Evolutionary conservation across 306 rosid genomes (phyloP).

Genomic region (Lathyrus oleraceus): DNA sequence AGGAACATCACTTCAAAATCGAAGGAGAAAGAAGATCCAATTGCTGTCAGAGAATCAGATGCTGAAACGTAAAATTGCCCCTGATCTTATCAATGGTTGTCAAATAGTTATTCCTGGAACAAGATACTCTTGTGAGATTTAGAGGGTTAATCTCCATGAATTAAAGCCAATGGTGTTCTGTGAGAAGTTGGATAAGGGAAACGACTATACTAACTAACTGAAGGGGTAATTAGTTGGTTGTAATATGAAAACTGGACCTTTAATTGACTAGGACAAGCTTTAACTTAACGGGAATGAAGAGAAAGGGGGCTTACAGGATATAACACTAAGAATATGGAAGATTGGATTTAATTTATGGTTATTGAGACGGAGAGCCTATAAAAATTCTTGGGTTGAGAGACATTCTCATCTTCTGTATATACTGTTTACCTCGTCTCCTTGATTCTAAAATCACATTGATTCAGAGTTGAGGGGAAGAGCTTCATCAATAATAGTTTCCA

Average conservation of each 20-base stretch:
- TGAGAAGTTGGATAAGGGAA: conserved; percentile 3
- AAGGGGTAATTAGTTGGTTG: conserved; percentile 5
- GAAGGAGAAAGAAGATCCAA: conserved; percentile 49
- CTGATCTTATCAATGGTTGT: neutral
- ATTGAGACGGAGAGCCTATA: conserved; percentile 10
- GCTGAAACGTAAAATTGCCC: conserved; percentile 30
- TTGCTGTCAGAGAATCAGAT: conserved; percentile 31
- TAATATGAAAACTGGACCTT: conserved; percentile 7
- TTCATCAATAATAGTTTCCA: neutral
- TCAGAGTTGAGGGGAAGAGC: neutral
- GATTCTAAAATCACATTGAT: conserved; percentile 17
- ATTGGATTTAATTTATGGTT: neutral
- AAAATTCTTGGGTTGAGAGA: neutral
- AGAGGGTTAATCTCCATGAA: conserved; percentile 11
- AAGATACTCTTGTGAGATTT: neutral
- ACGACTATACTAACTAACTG: neutral
- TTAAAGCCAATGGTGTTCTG: neutral
- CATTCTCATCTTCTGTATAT: conserved; percentile 20
- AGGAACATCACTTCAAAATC: conserved; percentile 44
- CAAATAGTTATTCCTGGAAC: conserved; percentile 1
- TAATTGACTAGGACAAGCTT: conserved; percentile 19
- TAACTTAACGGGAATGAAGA: conserved; percentile 17
- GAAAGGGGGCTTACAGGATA: neutral
- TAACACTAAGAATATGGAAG: neutral
- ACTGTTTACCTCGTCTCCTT: neutral